Conservation (phyloP, 768 basidiomycete genomes). For the Neoboletus subvelutipes region DNA sequence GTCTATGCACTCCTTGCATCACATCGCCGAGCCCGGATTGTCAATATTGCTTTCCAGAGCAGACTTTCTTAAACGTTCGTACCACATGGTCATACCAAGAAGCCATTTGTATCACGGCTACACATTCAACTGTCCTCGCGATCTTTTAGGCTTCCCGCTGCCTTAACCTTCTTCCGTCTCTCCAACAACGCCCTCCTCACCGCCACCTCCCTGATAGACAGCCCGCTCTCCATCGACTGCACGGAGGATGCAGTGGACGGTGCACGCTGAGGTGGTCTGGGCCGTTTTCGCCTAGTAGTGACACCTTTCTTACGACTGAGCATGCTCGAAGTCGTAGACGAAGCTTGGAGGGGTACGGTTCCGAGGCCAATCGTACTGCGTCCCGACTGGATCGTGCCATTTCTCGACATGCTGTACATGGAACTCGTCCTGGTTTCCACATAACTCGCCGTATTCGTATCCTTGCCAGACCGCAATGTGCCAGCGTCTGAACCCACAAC, state of each 20-base stretch:
- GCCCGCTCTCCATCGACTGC: conserved; percentile 22
- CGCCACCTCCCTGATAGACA: conserved; percentile 22
- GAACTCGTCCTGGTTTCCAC: neutral
- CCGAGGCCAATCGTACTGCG: neutral
- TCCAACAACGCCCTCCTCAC: conserved; percentile 29
- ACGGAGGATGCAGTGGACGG: conserved; percentile 30
- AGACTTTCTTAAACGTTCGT: neutral
- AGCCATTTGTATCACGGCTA: neutral
- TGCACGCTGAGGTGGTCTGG: conserved; percentile 18
- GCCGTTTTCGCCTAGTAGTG: conserved; percentile 18
- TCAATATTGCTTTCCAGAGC: no score
- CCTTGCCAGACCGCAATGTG: neutral
- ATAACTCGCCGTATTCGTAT: neutral
- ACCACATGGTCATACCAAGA: neutral
- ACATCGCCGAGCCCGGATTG: no score
- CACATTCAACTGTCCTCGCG: neutral
- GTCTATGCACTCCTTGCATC: no score
- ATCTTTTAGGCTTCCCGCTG: conserved; percentile 1
- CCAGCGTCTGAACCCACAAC: neutral
- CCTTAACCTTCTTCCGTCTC: conserved; percentile 24
- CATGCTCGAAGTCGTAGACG: conserved; percentile 17
- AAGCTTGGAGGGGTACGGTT: neutral
- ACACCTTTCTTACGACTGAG: conserved; percentile 24
- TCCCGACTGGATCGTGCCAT: conserved; percentile 9
- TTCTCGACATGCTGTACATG: conserved; percentile 10